phyloP scores from a whole-genome alignment of 305 asterid genomes.

The Solanum aculeatissimum region DNA sequence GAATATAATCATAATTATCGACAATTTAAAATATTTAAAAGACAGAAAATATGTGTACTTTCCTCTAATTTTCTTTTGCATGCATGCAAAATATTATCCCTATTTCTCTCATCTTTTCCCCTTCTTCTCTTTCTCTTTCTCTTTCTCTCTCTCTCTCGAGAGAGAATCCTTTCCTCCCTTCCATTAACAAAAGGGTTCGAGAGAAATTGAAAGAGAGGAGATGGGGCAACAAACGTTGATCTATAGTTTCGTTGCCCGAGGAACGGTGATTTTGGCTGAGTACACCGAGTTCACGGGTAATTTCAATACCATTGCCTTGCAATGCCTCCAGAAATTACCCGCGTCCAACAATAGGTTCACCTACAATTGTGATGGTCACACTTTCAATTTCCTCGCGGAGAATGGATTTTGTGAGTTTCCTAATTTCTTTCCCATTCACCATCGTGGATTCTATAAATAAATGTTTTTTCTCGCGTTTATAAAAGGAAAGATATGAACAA shows the following conservation, averaged over 20 bases:
- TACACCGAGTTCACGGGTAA: slow-evolving; percentile 46
- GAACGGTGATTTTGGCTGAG: slow-evolving; percentile 34
- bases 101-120: slow-evolving; percentile 17
- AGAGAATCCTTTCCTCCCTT: neutral
- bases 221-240: slow-evolving; percentile 55
- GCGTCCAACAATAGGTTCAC: slow-evolving; percentile 45
- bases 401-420: slow-evolving; percentile 34
- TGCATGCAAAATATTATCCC: slow-evolving; percentile 8
- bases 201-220: neutral
- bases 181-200: neutral
- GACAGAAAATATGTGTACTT: too few relatives aligned
- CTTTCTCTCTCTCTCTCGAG: neutral
- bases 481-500: neutral
- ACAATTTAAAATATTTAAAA: too few relatives aligned
- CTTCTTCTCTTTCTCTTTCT: neutral
- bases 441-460: neutral
- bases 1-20: too few relatives aligned
- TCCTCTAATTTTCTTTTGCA: neutral
- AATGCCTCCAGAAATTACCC: slow-evolving; percentile 46
- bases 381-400: slow-evolving; percentile 42
- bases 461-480: neutral
- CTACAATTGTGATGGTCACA: slow-evolving; percentile 43
- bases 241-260: slow-evolving; percentile 46
- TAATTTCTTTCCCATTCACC: neutral
- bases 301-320: slow-evolving; percentile 37